Evolutionary conservation across 345 rosid genomes (phyloP), one percentile per base, ranked within the genome.

Genomic region (Eucalyptus cloeziana): DNA sequence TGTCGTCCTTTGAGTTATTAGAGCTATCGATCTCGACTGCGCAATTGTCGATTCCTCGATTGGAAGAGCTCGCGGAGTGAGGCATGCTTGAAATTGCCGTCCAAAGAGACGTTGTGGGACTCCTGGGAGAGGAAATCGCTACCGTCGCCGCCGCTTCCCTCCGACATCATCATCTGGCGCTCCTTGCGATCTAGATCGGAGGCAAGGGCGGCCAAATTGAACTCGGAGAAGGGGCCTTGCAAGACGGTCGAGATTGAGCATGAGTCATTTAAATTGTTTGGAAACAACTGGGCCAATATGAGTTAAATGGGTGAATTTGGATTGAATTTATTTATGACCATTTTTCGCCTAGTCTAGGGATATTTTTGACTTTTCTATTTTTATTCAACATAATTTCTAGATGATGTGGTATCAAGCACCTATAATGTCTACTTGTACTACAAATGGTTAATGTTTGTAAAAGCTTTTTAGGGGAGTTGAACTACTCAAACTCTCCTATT

Each of bases 181-280:
- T 96, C 99, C 89, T 88, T 94, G 83, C 90, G 88, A 52, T 97
- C 99, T 14, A 97, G 99, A 95, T 96, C 97, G 88, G 98, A 91
- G 2, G 99, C 99, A 44, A 97, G 92, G 49, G 98, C 98, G 67
- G 98, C 99, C 92, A 97, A 93, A 94, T 96, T 98, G 86, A 97
- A 90, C 91, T 97, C 98, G 58, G 98, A 96, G 93, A 96, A 96
- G 7, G 99, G 99, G 12, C 98, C 99, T 99, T 97, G 91, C 89
- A 97, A 92, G 69, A 94, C 96, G 67, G 98, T 95, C n/a, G 94
- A 90, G 17, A 50, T 50, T 14, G 52, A 3, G 6, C 14, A 14
- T 14, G 52, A 50, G 52, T 50, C 17, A 50, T 50, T 50, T 50
- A 50, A 14, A 14, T 50, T 50, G 3, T 50, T 50, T 50, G 14